Evolutionary conservation across 1,139 yeast genomes (phyloP).

Genomic region (Groenewaldozyma auringiensis): DNA sequence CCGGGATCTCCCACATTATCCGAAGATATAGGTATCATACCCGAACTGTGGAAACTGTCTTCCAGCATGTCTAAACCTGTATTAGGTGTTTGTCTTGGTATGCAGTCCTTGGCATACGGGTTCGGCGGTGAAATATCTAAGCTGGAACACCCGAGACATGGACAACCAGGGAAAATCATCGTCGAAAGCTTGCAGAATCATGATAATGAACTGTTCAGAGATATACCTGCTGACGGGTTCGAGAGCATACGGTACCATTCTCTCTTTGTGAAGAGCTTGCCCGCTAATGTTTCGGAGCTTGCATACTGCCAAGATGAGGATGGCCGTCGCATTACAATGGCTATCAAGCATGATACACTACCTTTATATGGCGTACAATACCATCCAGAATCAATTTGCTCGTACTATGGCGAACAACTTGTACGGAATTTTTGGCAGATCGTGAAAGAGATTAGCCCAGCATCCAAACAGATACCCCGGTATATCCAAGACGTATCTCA

Average conservation of each 20-base stretch:
- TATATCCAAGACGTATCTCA: neutral
- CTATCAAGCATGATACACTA: constrained; percentile 48
- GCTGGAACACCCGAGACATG: constrained; percentile 65
- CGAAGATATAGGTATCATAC: constrained; percentile 70
- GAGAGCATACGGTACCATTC: constrained; percentile 88
- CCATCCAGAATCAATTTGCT: constrained; percentile 94
- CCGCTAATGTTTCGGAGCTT: constrained; percentile 40
- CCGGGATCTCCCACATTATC: constrained; percentile 78
- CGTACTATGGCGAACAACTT: constrained; percentile 53
- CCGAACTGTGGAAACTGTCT: constrained; percentile 38
- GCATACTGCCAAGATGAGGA: constrained; percentile 42
- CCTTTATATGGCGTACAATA: constrained; percentile 95
- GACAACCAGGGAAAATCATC: constrained; percentile 59
- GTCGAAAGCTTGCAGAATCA: constrained; percentile 8
- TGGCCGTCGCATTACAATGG: constrained; percentile 48
- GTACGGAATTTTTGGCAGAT: constrained; percentile 54
- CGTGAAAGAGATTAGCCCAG: constrained; percentile 32
- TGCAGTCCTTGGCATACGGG: constrained; percentile 71
- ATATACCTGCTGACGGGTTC: constrained; percentile 36
- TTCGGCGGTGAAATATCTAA: constrained; percentile 52
- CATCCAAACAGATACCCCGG: neutral
- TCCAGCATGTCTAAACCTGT: constrained; percentile 47
- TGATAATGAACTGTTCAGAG: constrained; percentile 34
- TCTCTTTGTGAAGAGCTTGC: constrained; percentile 42
- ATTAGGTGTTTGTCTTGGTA: constrained; percentile 89